A percentile compares a stretch with the other conserved stretches of the same genome.
Conservation (phyloP, 1,284 basidiomycete genomes). For the Leccinum pachyderme region DNA sequence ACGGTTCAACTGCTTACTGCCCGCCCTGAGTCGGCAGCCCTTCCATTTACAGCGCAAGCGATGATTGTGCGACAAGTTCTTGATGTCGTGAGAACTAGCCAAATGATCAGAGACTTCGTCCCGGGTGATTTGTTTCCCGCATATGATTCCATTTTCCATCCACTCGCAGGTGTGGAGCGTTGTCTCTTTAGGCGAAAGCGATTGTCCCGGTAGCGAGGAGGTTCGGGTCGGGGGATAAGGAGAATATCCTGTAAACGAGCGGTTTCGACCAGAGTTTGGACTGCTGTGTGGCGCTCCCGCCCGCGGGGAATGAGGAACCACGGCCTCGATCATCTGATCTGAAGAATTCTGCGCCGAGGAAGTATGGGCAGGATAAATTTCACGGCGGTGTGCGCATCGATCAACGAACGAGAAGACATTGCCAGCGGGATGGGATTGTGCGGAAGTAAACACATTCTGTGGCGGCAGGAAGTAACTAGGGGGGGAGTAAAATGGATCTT, state of each 20-base stretch:
- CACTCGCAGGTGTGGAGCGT: conserved; percentile 7
- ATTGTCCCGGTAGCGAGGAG: conserved; percentile 5
- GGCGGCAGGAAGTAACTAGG: neutral
- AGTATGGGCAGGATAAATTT: neutral
- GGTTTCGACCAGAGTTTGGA: neutral
- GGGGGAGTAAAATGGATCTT: neutral
- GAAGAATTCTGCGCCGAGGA: neutral
- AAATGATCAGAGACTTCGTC: conserved; percentile 13
- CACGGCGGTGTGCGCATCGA: neutral
- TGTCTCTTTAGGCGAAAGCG: neutral
- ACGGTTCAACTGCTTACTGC: conserved; percentile 12
- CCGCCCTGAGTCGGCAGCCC: conserved; percentile 7
- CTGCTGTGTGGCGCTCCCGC: neutral
- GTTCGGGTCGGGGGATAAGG: neutral
- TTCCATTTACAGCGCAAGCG: conserved; percentile 15
- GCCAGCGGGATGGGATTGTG: neutral
- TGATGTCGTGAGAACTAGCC: conserved; percentile 9
- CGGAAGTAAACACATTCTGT: neutral
- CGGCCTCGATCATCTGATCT: neutral
- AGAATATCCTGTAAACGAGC: neutral
- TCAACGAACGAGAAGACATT: neutral
- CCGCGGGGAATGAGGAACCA: too few relatives aligned
- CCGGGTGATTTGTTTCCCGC: conserved; percentile 5
- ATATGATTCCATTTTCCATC: conserved; percentile 6
- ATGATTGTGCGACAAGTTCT: accelerated